Conservation (phyloP, 306 rosid species). For the Trifolium pratense region DNA sequence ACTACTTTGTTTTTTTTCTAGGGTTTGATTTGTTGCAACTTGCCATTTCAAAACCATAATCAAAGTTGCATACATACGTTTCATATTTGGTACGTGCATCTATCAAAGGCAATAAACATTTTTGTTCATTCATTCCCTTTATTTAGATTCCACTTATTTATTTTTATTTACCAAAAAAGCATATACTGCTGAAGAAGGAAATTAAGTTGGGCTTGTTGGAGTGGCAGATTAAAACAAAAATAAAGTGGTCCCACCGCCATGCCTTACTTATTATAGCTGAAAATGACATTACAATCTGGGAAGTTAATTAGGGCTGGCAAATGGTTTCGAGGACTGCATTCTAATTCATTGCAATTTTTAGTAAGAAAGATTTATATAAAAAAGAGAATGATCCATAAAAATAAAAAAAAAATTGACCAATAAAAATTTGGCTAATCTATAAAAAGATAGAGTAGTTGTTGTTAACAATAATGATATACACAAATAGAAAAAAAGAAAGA, state of each 20-base stretch:
- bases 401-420: no score
- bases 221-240: conserved; percentile 42
- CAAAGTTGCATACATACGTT: conserved; percentile 9
- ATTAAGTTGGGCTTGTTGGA: conserved; percentile 39
- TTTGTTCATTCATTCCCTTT: background rate
- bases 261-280: conserved; percentile 63
- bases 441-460: no score
- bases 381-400: no score
- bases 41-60: conserved; percentile 39
- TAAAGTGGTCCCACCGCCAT: conserved; percentile 67
- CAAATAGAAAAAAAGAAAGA: no score
- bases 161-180: background rate
- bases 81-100: background rate
- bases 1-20: conserved; percentile 35
- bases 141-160: background rate
- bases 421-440: no score
- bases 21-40: conserved; percentile 53
- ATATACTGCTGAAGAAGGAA: background rate
- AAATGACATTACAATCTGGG: conserved; percentile 61
- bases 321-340: conserved; percentile 25
- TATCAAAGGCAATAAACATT: background rate
- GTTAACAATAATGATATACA: no score
- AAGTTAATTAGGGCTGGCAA: conserved; percentile 42
- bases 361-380: no score
- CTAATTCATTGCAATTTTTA: background rate